Evolutionary conservation across 352 stramenopile genomes (phyloP), one percentile per base, ranked within the genome.

Genomic region (Pythium guiyangense): DNA sequence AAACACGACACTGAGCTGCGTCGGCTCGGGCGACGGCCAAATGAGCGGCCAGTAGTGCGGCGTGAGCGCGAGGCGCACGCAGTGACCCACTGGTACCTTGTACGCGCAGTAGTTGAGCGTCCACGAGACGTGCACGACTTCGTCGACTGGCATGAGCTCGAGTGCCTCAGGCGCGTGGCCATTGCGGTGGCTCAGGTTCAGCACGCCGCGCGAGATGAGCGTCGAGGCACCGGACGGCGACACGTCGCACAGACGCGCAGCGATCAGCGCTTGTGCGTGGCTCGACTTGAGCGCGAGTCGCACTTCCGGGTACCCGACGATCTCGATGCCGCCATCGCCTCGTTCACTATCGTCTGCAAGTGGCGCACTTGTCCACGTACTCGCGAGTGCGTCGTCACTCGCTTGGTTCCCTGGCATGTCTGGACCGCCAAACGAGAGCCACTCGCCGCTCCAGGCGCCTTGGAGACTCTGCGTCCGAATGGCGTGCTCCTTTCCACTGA

Each of bases 1-100:
- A 35, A 79, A 78, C 6, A 59, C 62, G 2, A 79, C 52, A 4
- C 56, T 62, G n/a, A 82, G 59, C 15, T 63, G 45, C 2, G 55
- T 70, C 40, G 67, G 73, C 53, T 75, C 66, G 11, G 70, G 73
- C 17, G 73, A 82, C 6, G 73, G 70, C 73, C 73, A 79, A 3
- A 79, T 48, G 57, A 82, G 73, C 20, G 73, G 73, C 70, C 73
- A 82, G 63, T 82, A 82, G 53, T 71, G 71, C 20, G 73, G 61
- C 18, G 70, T 78, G 37, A 82, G 48, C 2, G 68, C 64, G 10
- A 82, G 47, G 51, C 74, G 34, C 29, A 82, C 49, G n/a, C 45
- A 54, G 47, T 79, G 70, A 4, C 73, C 68, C 1, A 43, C 29
- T 25, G 62, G 42, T 2, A 82, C 47, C 3, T 62, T 68, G 55